phyloP scores from a whole-genome alignment of 257 asterid genomes.

The Mentha longifolia region DNA sequence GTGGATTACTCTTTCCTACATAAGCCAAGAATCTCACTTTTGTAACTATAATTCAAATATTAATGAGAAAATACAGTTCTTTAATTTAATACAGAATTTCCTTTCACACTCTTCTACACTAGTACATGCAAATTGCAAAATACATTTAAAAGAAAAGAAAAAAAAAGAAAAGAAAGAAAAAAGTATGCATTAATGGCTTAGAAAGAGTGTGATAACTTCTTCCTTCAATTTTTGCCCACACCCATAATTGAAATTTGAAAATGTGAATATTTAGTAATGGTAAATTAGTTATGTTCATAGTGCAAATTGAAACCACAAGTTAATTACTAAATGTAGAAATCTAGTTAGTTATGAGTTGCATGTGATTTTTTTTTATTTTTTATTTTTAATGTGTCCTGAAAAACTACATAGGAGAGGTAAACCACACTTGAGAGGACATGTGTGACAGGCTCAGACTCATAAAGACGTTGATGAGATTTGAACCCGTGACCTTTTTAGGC shows the following conservation, averaged over 20 bases:
- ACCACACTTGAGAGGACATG: too few relatives aligned
- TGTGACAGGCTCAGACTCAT: too few relatives aligned
- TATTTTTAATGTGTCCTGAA: neutral
- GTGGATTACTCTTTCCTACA: constrained; percentile 29
- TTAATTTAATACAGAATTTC: neutral
- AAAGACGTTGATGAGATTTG: too few relatives aligned
- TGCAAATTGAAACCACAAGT: neutral
- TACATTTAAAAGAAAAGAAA: too few relatives aligned
- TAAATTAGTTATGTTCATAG: neutral
- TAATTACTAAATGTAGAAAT: neutral
- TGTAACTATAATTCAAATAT: too few relatives aligned
- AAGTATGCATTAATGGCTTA: too few relatives aligned
- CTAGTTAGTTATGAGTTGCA: neutral
- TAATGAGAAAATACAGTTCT: neutral
- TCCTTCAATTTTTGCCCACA: too few relatives aligned
- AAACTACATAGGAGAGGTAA: too few relatives aligned
- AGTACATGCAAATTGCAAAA: neutral
- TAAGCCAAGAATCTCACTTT: constrained; percentile 30
- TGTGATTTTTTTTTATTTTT: constrained; percentile 1
- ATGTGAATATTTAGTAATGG: neutral
- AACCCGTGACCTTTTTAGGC: too few relatives aligned
- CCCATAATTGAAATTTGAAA: too few relatives aligned
- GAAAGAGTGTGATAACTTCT: too few relatives aligned
- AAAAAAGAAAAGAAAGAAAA: too few relatives aligned
- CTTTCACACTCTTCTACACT: neutral